Evolutionary conservation across 2,329 filamentous ascomycete genomes (phyloP), one percentile per base, ranked within the genome.

Genomic region (Diaporthe velutina): DNA sequence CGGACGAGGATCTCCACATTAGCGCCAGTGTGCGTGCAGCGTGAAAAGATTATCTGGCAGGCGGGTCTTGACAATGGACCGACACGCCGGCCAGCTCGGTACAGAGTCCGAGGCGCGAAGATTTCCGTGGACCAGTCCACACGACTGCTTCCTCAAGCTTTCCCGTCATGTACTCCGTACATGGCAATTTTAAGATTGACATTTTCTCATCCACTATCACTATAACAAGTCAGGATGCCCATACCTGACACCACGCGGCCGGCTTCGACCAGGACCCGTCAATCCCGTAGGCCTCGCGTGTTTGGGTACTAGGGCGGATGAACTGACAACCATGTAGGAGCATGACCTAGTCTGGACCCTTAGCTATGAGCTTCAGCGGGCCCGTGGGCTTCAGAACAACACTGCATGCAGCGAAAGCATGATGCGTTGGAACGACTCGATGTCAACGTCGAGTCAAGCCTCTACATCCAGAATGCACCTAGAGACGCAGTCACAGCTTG

Each of bases 81-180:
- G 64, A 68, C 64, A 54, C n/a, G 33, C 64, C 64, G 48, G 64
- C 48, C 48, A 54, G 15, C 70, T 72, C 70, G 70, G 57, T 72
- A 30, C 55, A 30, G 57, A 54, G 57, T 45, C 70, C 70, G 45
- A 55, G n/a, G 25, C 70, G 70, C 57, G 70, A 72, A 72, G n/a
- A 25, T 28, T 71, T 38, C n/a, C 25, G n/a, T 38, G 45, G 13
- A 48, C 19, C 19, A 48, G 25, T 54, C 25, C 28, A 48, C 6
- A 28, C 25, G 15, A 28, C 30, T 48, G 48, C 38, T 40, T 22
- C 10, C 22, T 40, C 60, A 48, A 55, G 15, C 22, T 35, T 54
- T 33, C 35, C 35, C 17, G 8, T 54, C 25, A 52, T n/a, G n/a
- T n/a, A n/a, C n/a, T n/a, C n/a, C 30, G 17, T 40, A 28, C 25